Evolutionary conservation across 202 grass and related monocot species (phyloP).

Genomic region (Brachypodium distachyon): DNA sequence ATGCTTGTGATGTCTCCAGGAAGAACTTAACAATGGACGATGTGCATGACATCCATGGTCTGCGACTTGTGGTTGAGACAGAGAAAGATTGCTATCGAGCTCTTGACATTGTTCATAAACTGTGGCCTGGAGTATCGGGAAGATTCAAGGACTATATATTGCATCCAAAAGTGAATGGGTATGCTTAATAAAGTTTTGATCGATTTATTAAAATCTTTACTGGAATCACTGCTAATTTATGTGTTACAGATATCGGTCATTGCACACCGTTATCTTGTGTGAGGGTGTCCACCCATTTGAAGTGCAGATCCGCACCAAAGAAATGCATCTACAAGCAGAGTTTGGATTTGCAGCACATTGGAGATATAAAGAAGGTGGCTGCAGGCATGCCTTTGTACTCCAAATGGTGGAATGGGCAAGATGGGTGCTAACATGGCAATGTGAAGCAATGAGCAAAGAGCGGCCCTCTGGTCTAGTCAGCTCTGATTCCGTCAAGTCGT

Average conservation of each 20-base stretch:
- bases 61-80: conserved; percentile 67
- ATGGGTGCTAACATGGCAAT: conserved; percentile 88
- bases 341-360: conserved; percentile 51
- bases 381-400: conserved; percentile 61
- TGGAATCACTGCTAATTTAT: conserved; percentile 9
- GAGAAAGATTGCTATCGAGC: conserved; percentile 85
- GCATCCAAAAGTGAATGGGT: conserved; percentile 81
- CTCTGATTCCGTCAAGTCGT: conserved; percentile 17
- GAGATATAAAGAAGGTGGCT: conserved; percentile 89
- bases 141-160: conserved; percentile 91
- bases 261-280: conserved; percentile 74
- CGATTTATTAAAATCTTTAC: background rate
- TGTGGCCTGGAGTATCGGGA: conserved; percentile 63
- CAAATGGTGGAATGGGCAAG: conserved; percentile 92
- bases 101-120: conserved; percentile 54
- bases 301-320: conserved; percentile 86
- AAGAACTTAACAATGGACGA: conserved; percentile 81
- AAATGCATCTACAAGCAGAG: conserved; percentile 50
- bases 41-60: conserved; percentile 84
- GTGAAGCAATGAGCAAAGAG: conserved; percentile 49
- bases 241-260: conserved; percentile 60
- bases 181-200: background rate
- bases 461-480: background rate
- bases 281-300: conserved; percentile 61
- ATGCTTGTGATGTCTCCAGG: conserved; percentile 29